Percentiles rank a stretch among this genome's conserved stretches.
These are phyloP conservation scores for Allium cepa DNA, from an alignment of 106 monocot species.

Conservation along the genomic window DNA sequence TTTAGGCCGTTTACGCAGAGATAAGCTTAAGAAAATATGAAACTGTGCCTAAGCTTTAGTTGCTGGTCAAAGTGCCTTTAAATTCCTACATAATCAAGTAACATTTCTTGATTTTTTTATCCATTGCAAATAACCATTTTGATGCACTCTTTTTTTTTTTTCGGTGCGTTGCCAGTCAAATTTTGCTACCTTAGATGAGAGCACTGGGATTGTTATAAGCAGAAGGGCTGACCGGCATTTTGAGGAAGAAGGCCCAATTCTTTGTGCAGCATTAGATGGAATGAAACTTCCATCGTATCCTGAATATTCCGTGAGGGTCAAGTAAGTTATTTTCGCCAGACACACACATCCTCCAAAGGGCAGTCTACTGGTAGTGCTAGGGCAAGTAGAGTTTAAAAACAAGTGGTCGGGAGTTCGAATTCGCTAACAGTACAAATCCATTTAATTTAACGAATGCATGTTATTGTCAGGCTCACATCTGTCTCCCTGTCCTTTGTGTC, in stretches of 20 bases:
- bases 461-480: too few relatives aligned
- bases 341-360: too few relatives aligned
- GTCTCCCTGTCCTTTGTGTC: too few relatives aligned
- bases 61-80: not conserved
- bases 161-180: constrained; percentile 59
- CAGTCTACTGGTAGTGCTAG: too few relatives aligned
- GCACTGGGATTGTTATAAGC: constrained; percentile 67
- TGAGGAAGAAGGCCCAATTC: constrained; percentile 94
- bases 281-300: constrained; percentile 95
- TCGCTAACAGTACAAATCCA: too few relatives aligned
- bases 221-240: constrained; percentile 97
- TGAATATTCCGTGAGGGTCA: constrained; percentile 91
- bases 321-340: constrained; percentile 22
- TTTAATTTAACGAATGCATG: too few relatives aligned
- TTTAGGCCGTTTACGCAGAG: not conserved
- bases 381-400: not conserved
- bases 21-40: too few relatives aligned
- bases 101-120: too few relatives aligned
- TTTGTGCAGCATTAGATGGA: constrained; percentile 87
- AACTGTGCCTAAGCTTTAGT: not conserved
- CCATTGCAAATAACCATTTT: not conserved
- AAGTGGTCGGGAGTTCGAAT: too few relatives aligned
- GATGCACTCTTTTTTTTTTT: not conserved
- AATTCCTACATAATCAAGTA: too few relatives aligned
- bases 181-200: constrained; percentile 88